Evolutionary conservation across 1,284 basidiomycete species (phyloP).

Genomic region (Moesziomyces antarcticus): DNA sequence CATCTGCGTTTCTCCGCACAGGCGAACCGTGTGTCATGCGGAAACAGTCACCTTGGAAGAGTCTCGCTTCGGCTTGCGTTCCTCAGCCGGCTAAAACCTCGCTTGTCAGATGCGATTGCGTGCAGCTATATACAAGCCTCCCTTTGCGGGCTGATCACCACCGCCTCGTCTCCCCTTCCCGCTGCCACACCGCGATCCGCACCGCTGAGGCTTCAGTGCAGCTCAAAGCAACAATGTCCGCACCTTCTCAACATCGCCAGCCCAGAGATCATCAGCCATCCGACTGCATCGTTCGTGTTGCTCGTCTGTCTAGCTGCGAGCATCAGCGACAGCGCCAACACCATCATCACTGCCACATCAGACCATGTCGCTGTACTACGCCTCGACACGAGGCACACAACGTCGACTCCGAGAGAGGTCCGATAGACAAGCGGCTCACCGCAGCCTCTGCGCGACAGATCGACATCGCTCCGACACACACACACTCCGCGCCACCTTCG

Average conservation of each 20-base stretch:
- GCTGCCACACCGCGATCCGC: background rate
- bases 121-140: background rate
- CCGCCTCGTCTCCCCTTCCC: background rate
- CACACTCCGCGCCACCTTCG: background rate
- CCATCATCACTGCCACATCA: slow-evolving; percentile 1
- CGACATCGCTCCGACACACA: background rate
- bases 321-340: slow-evolving; percentile 3
- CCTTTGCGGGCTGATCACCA: background rate
- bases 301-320: background rate
- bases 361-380: background rate
- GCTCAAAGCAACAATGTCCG: background rate
- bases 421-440: no score
- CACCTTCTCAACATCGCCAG: background rate
- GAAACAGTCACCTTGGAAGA: no score
- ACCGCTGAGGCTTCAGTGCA: background rate
- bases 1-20: no score
- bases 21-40: no score
- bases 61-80: no score
- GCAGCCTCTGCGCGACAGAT: background rate
- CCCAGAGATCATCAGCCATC: slow-evolving; percentile 1
- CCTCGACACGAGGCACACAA: no score
- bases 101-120: background rate
- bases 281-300: slow-evolving; percentile 14
- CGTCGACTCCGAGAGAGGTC: no score
- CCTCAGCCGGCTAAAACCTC: no score